Evolutionary conservation across 441 rosid species (phyloP).

Genomic region (Melianthus villosus): DNA sequence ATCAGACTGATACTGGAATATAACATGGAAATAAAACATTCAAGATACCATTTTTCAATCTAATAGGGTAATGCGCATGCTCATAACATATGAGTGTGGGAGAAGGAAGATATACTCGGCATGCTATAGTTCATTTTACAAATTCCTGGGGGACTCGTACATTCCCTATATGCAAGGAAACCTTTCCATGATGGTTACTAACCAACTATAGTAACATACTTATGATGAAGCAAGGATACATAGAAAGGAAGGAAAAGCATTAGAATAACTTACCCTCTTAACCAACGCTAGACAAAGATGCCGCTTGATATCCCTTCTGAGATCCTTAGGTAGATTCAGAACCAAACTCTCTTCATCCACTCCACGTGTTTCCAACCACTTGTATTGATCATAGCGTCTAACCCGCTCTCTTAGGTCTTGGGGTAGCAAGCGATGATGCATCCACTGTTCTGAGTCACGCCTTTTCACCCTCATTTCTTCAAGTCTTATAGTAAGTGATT

Average conservation of each 20-base stretch:
- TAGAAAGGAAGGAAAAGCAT: background rate
- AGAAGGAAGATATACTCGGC: too few species aligned
- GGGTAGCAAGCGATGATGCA: constrained; percentile 93
- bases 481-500: constrained; percentile 77
- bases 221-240: too few species aligned
- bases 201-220: too few species aligned
- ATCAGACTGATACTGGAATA: background rate
- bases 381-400: constrained; percentile 87
- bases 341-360: constrained; percentile 82
- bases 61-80: too few species aligned
- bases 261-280: constrained; percentile 48
- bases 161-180: too few species aligned
- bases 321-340: constrained; percentile 84
- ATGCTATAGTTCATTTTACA: too few species aligned
- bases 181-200: too few species aligned
- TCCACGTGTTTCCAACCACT: constrained; percentile 95
- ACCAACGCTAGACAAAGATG: constrained; percentile 90
- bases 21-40: too few species aligned
- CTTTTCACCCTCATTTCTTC: constrained; percentile 98
- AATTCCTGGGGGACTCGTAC: too few species aligned
- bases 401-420: constrained; percentile 77
- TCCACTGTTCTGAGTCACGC: constrained; percentile 97
- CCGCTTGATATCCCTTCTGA: constrained; percentile 83
- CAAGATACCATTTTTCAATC: too few species aligned
- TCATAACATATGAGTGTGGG: too few species aligned